phyloP scores from a whole-genome alignment of 106 monocot species.

The Chionographis japonica region DNA sequence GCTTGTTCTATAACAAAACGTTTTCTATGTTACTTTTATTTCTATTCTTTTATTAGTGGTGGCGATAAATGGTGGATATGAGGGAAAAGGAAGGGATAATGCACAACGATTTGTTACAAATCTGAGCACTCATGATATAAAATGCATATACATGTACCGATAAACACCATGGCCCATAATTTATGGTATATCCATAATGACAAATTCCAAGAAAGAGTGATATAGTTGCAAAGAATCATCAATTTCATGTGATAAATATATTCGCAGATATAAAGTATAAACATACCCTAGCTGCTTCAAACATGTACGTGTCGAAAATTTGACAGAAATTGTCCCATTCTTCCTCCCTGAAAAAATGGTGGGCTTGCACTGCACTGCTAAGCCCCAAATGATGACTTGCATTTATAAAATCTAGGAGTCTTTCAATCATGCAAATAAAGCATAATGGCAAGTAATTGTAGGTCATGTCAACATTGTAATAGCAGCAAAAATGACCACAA shows the following conservation, averaged over 20 bases:
- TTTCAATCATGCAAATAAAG: not conserved
- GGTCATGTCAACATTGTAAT: not conserved
- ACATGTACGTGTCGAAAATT: slow-evolving; percentile 82
- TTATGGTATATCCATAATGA: too few relatives aligned
- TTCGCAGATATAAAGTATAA: not conserved
- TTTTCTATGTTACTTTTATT: too few relatives aligned
- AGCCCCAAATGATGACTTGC: slow-evolving; percentile 14
- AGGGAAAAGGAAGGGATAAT: too few relatives aligned
- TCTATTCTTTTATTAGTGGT: too few relatives aligned
- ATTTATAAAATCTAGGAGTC: slow-evolving; percentile 14
- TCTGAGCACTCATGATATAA: too few relatives aligned
- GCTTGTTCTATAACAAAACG: too few relatives aligned
- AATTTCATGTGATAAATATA: not conserved
- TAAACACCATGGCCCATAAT: not conserved
- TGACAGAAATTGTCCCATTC: slow-evolving; percentile 80
- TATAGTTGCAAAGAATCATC: not conserved
- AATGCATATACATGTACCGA: not conserved
- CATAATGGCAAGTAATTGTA: not conserved
- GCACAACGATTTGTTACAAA: too few relatives aligned
- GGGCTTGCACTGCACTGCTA: slow-evolving; percentile 82
- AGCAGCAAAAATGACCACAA: slow-evolving; percentile 2
- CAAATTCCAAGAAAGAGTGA: too few relatives aligned
- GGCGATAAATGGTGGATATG: too few relatives aligned
- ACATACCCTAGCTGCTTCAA: slow-evolving; percentile 89
- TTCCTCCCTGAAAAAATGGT: slow-evolving; percentile 88